Evolutionary conservation across 768 basidiomycete species (phyloP).

Genomic region (Lactarius hatsudake): DNA sequence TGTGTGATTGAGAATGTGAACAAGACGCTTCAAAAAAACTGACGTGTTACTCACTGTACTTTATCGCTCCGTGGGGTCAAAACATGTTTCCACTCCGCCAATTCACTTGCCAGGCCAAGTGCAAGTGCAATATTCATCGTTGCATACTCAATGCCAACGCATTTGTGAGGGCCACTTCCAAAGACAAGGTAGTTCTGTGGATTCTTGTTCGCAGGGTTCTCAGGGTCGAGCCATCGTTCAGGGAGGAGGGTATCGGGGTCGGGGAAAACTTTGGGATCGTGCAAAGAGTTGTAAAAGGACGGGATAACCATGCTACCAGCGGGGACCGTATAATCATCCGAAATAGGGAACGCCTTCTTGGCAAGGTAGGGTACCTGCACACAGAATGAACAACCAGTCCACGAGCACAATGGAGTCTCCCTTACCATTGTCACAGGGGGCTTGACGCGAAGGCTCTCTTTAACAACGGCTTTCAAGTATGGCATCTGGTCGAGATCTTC

Average conservation of each 20-base stretch:
- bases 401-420: conserved; percentile 24
- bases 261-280: conserved; percentile 85
- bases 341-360: conserved; percentile 88
- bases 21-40: not conserved
- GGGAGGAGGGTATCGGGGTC: conserved; percentile 81
- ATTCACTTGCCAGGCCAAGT: conserved; percentile 74
- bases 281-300: conserved; percentile 87
- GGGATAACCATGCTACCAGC: conserved; percentile 92
- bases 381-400: conserved; percentile 19
- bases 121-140: conserved; percentile 85
- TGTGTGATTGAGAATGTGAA: conserved; percentile 31
- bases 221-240: conserved; percentile 89
- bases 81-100: conserved; percentile 86
- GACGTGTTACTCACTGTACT: conserved; percentile 65
- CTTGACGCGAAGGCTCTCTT: conserved; percentile 87
- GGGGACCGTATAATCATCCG: conserved; percentile 89
- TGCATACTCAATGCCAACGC: conserved; percentile 92
- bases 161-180: conserved; percentile 89
- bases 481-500: conserved; percentile 92
- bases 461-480: conserved; percentile 88
- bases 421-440: conserved; percentile 95
- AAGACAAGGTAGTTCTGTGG: conserved; percentile 97
- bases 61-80: conserved; percentile 74
- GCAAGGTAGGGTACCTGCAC: conserved; percentile 87
- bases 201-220: conserved; percentile 73